These are phyloP conservation scores for Zancudomyces culisetae DNA, from an alignment of 371 early-diverging fungal species.

Conservation along the genomic window DNA sequence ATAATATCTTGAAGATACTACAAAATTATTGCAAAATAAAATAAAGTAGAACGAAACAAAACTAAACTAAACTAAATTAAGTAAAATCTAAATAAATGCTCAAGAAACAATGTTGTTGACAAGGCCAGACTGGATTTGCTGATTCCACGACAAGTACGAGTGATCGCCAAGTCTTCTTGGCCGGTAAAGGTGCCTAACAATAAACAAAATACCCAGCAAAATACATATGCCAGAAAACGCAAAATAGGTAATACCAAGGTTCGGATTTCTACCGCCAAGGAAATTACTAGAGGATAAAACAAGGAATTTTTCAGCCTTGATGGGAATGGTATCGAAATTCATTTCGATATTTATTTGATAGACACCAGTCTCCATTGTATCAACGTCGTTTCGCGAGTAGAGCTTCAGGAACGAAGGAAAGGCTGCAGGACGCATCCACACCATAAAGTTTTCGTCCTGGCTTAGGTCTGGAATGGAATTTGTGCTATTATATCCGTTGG, in stretches of 20 bases:
- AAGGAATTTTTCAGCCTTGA: slow-evolving; percentile 78
- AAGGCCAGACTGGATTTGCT: slow-evolving; percentile 18
- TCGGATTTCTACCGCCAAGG: slow-evolving; percentile 87
- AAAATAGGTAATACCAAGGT: slow-evolving; percentile 83
- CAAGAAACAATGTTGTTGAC: neutral
- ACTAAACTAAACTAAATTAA: no score
- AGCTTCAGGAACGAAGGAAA: slow-evolving; percentile 93
- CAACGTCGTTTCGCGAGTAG: slow-evolving; percentile 57
- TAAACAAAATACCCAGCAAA: slow-evolving; percentile 64
- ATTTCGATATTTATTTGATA: slow-evolving; percentile 47
- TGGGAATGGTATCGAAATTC: slow-evolving; percentile 57
- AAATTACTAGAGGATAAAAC: slow-evolving; percentile 79
- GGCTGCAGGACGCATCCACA: slow-evolving; percentile 98
- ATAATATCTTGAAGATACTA: no score
- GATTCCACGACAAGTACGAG: slow-evolving; percentile 86
- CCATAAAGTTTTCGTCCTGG: slow-evolving; percentile 68
- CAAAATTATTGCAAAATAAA: no score
- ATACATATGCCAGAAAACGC: slow-evolving; percentile 69
- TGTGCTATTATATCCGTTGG: slow-evolving; percentile 37
- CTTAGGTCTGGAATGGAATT: slow-evolving; percentile 47
- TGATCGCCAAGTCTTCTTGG: slow-evolving; percentile 89
- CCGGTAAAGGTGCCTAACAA: slow-evolving; percentile 62
- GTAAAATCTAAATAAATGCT: no score
- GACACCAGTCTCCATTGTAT: slow-evolving; percentile 31
- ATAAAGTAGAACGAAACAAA: no score